Conservation (phyloP, 1,284 basidiomycete genomes). For the Austroboletus olivaceoglutinosus region DNA sequence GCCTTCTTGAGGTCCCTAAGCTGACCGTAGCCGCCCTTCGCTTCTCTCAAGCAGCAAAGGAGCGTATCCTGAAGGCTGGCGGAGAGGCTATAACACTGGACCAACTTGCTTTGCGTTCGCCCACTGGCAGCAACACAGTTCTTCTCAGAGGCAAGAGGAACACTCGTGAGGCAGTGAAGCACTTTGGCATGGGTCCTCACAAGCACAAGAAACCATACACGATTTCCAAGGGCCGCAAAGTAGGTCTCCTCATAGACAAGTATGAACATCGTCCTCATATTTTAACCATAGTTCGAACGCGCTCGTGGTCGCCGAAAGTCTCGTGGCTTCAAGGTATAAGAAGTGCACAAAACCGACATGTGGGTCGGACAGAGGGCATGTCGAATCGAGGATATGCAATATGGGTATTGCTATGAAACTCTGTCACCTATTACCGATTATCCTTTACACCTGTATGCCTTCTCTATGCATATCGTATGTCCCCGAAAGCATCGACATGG, state of each 20-base stretch:
- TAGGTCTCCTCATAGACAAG: slow-evolving; percentile 26
- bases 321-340: slow-evolving; percentile 86
- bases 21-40: slow-evolving; percentile 92
- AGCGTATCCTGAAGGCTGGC: slow-evolving; percentile 93
- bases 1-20: slow-evolving; percentile 86
- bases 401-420: slow-evolving; percentile 25
- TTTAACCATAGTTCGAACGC: slow-evolving; percentile 67
- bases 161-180: slow-evolving; percentile 91
- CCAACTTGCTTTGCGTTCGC: slow-evolving; percentile 92
- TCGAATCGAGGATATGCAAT: slow-evolving; percentile 26
- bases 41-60: slow-evolving; percentile 91
- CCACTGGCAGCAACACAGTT: slow-evolving; percentile 95
- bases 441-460: slow-evolving; percentile 21
- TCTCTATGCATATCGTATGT: slow-evolving; percentile 27
- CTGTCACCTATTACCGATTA: slow-evolving; percentile 18
- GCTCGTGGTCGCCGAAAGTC: slow-evolving; percentile 94
- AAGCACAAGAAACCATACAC: slow-evolving; percentile 96
- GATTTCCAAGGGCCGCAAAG: slow-evolving; percentile 93
- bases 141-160: slow-evolving; percentile 91
- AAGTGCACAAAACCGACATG: slow-evolving; percentile 24
- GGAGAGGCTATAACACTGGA: slow-evolving; percentile 96
- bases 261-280: slow-evolving; percentile 7
- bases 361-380: slow-evolving; percentile 16
- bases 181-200: slow-evolving; percentile 94
- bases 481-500: slow-evolving; percentile 8